A percentile compares a stretch with the other conserved stretches of the same genome.
Conservation (phyloP, 2,329 filamentous ascomycete genomes). For the Arthrobotrys musiformis region DNA sequence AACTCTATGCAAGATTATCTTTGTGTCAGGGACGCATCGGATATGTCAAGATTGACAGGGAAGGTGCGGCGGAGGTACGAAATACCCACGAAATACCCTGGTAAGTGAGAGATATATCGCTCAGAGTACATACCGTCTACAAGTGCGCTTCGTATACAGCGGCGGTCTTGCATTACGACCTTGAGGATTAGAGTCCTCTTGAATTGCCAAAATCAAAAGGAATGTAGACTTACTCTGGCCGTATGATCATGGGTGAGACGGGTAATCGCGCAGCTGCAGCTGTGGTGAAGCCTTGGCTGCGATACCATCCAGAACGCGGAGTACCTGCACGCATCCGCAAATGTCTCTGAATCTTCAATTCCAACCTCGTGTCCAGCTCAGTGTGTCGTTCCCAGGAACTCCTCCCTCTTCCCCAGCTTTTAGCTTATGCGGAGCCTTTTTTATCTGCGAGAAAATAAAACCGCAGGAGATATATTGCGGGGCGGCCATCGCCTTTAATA, state of each 20-base stretch:
- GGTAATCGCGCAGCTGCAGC: not conserved
- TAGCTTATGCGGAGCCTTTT: not conserved
- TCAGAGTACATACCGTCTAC: not conserved
- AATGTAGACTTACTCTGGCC: not conserved
- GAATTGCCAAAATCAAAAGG: not conserved
- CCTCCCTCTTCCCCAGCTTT: slow-evolving; percentile 7
- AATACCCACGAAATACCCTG: no score
- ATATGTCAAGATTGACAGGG: not conserved
- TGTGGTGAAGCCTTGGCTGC: slow-evolving; percentile 26
- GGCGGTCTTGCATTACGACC: not conserved
- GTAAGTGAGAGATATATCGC: not conserved
- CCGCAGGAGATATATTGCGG: slow-evolving; percentile 23
- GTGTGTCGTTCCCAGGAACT: slow-evolving; percentile 1
- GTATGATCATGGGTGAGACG: not conserved
- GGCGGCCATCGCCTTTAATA: slow-evolving; percentile 27
- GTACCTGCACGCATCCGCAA: slow-evolving; percentile 14
- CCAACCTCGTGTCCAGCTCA: slow-evolving; percentile 17
- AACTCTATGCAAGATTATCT: slow-evolving; percentile 4
- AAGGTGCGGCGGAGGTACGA: not conserved
- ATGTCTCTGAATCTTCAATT: slow-evolving; percentile 29
- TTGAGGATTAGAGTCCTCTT: not conserved
- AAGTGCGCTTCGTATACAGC: not conserved
- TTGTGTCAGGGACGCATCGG: not conserved
- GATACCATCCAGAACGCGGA: slow-evolving; percentile 2
- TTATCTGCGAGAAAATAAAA: not conserved